These are phyloP conservation scores for Sporothrix pseudoabietina DNA, from an alignment of 2,329 filamentous ascomycete genomes.

Conservation along the genomic window DNA sequence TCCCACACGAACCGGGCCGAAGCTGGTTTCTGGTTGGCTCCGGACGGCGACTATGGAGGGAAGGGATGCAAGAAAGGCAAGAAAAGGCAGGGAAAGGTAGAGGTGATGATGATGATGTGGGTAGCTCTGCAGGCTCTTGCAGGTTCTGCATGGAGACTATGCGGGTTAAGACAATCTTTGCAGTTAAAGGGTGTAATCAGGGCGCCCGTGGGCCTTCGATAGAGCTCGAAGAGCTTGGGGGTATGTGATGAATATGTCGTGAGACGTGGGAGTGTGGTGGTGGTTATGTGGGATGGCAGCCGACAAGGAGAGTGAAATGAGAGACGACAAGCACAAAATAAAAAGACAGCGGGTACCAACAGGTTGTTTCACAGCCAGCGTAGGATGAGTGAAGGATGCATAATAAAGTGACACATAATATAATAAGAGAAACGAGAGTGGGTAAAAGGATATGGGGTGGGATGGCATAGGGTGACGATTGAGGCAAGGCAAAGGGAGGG, in stretches of 20 bases:
- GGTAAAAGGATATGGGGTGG: neutral
- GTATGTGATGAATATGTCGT: neutral
- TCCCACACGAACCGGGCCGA: slow-evolving; percentile 12
- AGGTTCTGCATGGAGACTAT: neutral
- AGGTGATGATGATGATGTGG: neutral
- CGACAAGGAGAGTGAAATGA: neutral
- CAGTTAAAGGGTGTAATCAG: neutral
- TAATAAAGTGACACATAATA: slow-evolving; percentile 14
- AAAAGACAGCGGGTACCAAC: neutral
- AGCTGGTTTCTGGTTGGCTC: slow-evolving; percentile 13
- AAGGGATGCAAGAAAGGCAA: neutral
- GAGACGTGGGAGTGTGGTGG: neutral
- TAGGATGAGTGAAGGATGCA: slow-evolving; percentile 2
- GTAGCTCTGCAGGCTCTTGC: slow-evolving; percentile 10
- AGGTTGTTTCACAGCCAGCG: neutral
- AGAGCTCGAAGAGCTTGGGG: neutral
- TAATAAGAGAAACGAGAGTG: slow-evolving; percentile 14
- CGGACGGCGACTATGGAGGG: neutral
- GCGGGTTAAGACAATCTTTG: neutral
- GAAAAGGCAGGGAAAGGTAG: neutral
- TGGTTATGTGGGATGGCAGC: neutral
- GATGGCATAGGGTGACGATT: neutral
- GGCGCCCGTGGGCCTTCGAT: neutral
- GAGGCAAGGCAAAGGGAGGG: neutral
- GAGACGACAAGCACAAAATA: neutral